Percentiles rank a stretch among this genome's conserved stretches.
phyloP scores from a whole-genome alignment of 2,329 filamentous ascomycete genomes.

The Colletotrichum sp. region DNA sequence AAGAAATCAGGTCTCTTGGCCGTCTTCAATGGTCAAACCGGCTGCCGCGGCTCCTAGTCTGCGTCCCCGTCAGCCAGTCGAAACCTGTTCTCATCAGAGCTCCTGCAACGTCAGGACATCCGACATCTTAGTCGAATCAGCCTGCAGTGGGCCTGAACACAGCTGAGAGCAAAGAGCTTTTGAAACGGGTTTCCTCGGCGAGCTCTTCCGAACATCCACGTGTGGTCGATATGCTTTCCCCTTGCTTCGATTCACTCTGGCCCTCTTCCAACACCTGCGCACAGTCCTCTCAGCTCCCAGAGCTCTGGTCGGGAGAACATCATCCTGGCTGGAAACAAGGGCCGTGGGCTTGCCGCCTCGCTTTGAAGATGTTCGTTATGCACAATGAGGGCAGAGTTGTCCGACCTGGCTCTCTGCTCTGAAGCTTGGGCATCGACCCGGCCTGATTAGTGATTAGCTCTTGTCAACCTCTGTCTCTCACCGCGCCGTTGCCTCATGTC shows the following conservation, averaged over 20 bases:
- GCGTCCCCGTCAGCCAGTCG: background rate
- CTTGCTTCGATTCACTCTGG: background rate
- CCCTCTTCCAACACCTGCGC: background rate
- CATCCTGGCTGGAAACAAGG: background rate
- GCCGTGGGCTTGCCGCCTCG: background rate
- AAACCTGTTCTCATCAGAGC: constrained; percentile 6
- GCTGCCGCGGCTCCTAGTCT: background rate
- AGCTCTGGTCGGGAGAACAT: background rate
- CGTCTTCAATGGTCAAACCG: background rate
- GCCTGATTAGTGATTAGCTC: background rate
- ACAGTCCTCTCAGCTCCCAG: background rate
- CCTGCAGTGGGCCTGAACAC: background rate
- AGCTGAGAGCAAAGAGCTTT: background rate
- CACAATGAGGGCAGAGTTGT: background rate
- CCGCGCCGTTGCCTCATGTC: constrained; percentile 11
- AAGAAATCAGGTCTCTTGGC: background rate
- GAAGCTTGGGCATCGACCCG: background rate
- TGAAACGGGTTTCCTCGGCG: background rate
- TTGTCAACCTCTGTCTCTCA: background rate
- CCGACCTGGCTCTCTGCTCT: background rate
- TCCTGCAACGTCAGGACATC: constrained; percentile 5
- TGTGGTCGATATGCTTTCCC: background rate
- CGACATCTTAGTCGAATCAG: background rate
- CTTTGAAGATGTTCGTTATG: background rate
- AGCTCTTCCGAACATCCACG: constrained; percentile 1